Evolutionary conservation across 306 rosid species (phyloP), one percentile per base, ranked within the genome.

Genomic region (Fagus sylvatica): DNA sequence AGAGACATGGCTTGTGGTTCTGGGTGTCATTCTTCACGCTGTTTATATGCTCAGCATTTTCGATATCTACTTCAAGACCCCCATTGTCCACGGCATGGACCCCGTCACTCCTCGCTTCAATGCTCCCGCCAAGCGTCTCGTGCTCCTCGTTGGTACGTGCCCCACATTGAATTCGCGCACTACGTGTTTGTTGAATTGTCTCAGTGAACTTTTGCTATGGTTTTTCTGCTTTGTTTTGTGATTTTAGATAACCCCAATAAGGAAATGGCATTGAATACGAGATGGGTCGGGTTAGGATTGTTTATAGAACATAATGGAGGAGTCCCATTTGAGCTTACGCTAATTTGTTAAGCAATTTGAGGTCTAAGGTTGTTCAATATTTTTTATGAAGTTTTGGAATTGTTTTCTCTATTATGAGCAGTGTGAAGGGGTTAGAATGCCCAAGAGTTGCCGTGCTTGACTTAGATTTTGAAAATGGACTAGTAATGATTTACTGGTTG

Each of bases 21-120:
- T 93, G 4, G 98, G 98, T 28, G 85, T 93, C 6, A 76, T 87
- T 64, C 97, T 93, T 28, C 98, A 93, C 78, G 97, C 98, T 49
- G 88, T 93, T 62, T 93, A 89, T 62, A 89, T 93, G 97, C 90
- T 93, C 71, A 93, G 98, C 83, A 93, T 93, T 80, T 91, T 93
- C 82, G 98, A 93, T 60, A 93, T 93, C 37, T 93, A 93, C 80
- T 93, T 93, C 87, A 93, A 93, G 82, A 76, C 87, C 33, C 98
- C 98, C 78, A 85, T 93, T 75, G 98, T 93, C 7, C 97, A 75
- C 49, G 98, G 98, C 77, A 79, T 93, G 59, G 89, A 91, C 83
- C 93, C 71, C 12, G 93, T 93, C 70, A 57, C 82, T 9, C 98
- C 98, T 37, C 91, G 95, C 53, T 91, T 91, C 79, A 1, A 82